phyloP scores from a whole-genome alignment of 306 rosid genomes.

The Begonia masoniana region DNA sequence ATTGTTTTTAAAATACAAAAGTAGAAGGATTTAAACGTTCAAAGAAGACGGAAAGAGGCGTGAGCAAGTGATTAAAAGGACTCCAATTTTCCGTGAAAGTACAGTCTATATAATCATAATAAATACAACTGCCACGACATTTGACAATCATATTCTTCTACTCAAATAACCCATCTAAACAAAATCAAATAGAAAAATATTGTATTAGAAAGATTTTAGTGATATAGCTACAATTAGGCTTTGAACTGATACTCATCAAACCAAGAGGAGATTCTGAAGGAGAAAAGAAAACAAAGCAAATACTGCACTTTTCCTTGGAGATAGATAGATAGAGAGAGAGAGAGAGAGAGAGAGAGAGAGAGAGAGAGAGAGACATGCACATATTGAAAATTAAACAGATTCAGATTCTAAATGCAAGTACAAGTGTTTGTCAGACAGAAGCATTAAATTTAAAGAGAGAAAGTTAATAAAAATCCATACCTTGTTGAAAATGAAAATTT shows the following conservation, averaged over 20 bases:
- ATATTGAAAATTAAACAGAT: too few species aligned
- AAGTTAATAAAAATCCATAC: constrained; percentile 30
- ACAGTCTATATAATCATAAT: constrained; percentile 22
- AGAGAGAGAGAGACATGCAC: too few species aligned
- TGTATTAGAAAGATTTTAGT: too few species aligned
- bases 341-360: too few species aligned
- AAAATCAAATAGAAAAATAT: not conserved
- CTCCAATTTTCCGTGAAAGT: constrained; percentile 47
- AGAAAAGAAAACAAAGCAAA: not conserved
- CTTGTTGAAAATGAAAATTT: constrained; percentile 38
- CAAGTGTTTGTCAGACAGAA: not conserved
- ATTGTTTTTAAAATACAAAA: not conserved
- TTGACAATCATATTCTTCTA: constrained; percentile 25
- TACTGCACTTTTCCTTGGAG: not conserved
- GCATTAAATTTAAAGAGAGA: not conserved
- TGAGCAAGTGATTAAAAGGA: constrained; percentile 18
- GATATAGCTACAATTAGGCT: too few species aligned
- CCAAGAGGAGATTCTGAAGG: not conserved
- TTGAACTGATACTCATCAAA: not conserved
- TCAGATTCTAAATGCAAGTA: not conserved
- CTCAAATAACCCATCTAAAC: not conserved
- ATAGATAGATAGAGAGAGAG: too few species aligned
- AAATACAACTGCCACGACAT: constrained; percentile 42
- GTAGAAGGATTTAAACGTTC: constrained; percentile 1
- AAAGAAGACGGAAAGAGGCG: constrained; percentile 32